Evolutionary conservation across 1,139 yeast species (phyloP), one percentile per base, ranked within the genome.

Genomic region (Hyphopichia buzzinii): DNA sequence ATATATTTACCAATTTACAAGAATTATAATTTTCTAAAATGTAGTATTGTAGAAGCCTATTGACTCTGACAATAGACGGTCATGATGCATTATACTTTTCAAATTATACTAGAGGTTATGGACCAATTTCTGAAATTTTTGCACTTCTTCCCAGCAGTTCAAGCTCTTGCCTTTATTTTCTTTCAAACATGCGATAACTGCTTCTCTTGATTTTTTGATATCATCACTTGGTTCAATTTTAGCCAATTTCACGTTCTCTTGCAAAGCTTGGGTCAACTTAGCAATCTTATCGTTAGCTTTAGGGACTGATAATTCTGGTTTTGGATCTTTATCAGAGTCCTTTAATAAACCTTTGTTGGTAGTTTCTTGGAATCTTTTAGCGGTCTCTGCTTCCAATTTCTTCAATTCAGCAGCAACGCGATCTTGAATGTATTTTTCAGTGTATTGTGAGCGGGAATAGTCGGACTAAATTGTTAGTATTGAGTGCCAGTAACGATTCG

Each of bases 101-200:
- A 19, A 19, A 7, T 7, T 8, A 13, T 8, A 24, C 44, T 54
- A 63, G 43, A 62, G 50, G 38, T 67, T 60, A 49, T 60, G 64
- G 26, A 62, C 72, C 49, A 75, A 59, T 39, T 70, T 71, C 56
- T 81, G 86, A 61, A 89, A 88, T 39, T 72, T 69, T 53, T 84
- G 81, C 17, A 88, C 89, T 57, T 85, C 88, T 36, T 85, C 89
- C 81, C 90, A 84, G 61, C 98, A 92, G 59, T 87, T 83, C 59
- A 92, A 74, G 26, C 92, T 85, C 56, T 74, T 80, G 26, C 82
- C 86, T 49, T 75, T 67, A 66, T 90, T 87, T 31, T 72, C 73
- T 43, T 72, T 64, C 49, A 90, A 72, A 60, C 98, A 90, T 38
- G 69, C 57, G 27, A 79, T 68, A 22, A 92, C 82, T 8, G 67